Evolutionary conservation across 805 yeast genomes (phyloP), one percentile per base, ranked within the genome.

Genomic region (Maudiozyma barnettii): DNA sequence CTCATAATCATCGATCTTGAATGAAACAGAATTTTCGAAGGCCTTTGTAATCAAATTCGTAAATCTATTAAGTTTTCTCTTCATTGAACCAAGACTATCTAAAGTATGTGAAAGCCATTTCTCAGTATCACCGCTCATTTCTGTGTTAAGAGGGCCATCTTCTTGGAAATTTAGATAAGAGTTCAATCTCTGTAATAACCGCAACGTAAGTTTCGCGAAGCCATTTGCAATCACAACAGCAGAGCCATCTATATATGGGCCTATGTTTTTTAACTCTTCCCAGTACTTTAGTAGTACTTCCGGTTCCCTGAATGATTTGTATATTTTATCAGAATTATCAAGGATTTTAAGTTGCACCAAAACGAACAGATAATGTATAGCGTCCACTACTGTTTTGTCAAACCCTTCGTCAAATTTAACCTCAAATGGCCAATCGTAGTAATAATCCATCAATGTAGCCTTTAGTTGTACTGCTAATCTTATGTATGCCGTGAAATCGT

Each of bases 261-360:
- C 96, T 29, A 87, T 73, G 54, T 81, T 80, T 54, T 78, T 85
- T 54, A 93, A 69, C 54, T 82, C 81, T 29, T 75, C 73, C 91
- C 95, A 93, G 41, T 86, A 85, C 46, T 74, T 77, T 56, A 88
- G 91, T 43, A 93, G 69, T 58, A 84, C 89, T 56, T 91, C 99
- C 1, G 96, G 90, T 58, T 88, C 97, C 57, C 87, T 87, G 64
- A 86, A 87, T 0, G 95, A 84, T 56, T 90, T 77, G 68, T 86
- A 86, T 12, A 83, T 76, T 5, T 78, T 72, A 48, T 78, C 76
- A 0, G 90, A 80, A 49, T 90, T 79, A 55, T 88, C 95, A 44
- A 89, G 68, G 43, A 90, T 72, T 63, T 91, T 93, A 55, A 81
- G 75, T 55, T 84, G 82, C 26, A 91, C 66, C 43, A 93, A 67